A percentile compares a stretch with the other conserved stretches of the same genome.
These are phyloP conservation scores for Cajanus cajan DNA, from an alignment of 306 rosid genomes.

Conservation along the genomic window DNA sequence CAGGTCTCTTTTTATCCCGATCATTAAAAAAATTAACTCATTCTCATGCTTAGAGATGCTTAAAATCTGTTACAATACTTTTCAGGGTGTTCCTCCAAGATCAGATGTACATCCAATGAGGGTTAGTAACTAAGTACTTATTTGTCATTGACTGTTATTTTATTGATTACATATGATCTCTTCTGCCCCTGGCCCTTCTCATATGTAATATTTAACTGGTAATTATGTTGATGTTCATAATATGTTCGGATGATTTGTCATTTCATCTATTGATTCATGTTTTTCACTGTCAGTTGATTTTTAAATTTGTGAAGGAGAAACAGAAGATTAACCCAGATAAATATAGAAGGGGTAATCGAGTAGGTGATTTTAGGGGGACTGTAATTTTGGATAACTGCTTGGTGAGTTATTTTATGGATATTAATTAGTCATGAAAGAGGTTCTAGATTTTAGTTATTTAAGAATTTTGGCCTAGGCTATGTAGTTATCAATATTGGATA, in stretches of 20 bases:
- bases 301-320: background rate
- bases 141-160: conserved; percentile 23
- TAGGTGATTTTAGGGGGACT: background rate
- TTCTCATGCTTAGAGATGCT: conserved; percentile 22
- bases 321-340: background rate
- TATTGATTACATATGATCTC: conserved; percentile 7
- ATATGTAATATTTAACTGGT: background rate
- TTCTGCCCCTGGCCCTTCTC: background rate
- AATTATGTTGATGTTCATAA: conserved; percentile 21
- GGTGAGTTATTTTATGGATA: background rate
- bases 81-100: conserved; percentile 99
- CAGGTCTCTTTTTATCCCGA: background rate
- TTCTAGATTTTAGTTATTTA: conserved; percentile 5
- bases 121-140: conserved; percentile 50
- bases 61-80: conserved; percentile 28
- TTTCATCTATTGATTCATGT: conserved; percentile 10
- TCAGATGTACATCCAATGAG: conserved; percentile 97
- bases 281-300: conserved; percentile 1
- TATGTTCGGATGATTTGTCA: conserved; percentile 2
- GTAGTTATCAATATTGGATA: background rate
- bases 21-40: background rate
- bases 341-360: background rate
- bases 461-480: background rate
- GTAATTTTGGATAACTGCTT: background rate
- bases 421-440: background rate